These are phyloP conservation scores for Hylodesmum podocarpum DNA, from an alignment of 306 rosid genomes.

Conservation along the genomic window DNA sequence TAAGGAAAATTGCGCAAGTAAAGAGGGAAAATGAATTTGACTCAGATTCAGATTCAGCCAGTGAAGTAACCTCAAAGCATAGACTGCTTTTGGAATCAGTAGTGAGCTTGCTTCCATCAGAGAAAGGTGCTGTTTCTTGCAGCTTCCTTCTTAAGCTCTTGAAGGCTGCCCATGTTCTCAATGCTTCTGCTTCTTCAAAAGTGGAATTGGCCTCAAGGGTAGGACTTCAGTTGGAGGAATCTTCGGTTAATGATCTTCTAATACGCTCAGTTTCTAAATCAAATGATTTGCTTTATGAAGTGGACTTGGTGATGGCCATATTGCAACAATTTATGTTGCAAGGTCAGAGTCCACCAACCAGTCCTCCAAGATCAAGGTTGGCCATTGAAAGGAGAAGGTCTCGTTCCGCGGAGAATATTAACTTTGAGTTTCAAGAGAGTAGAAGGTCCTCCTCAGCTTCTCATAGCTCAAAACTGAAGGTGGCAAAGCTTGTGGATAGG, in stretches of 20 bases:
- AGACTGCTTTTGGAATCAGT: constrained; percentile 22
- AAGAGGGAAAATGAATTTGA: constrained; percentile 2
- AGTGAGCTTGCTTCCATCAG: constrained; percentile 24
- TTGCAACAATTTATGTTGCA: constrained; percentile 27
- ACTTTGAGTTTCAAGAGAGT: constrained; percentile 26
- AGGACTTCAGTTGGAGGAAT: constrained; percentile 30
- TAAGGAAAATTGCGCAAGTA: background rate
- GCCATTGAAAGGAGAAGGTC: constrained; percentile 19
- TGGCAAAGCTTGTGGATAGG: constrained; percentile 75
- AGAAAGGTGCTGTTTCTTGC: constrained; percentile 31
- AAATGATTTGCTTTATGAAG: constrained; percentile 2
- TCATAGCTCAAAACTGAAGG: constrained; percentile 51
- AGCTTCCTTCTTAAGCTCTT: constrained; percentile 30
- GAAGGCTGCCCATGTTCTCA: constrained; percentile 9
- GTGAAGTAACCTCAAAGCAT: background rate
- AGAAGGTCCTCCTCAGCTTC: constrained; percentile 30
- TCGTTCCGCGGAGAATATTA: constrained; percentile 21
- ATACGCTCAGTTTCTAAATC: constrained; percentile 17
- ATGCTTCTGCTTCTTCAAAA: constrained; percentile 27
- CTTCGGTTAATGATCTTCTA: constrained; percentile 23
- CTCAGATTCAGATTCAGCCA: constrained; percentile 24
- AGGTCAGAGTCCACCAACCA: constrained; percentile 33
- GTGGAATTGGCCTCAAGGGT: constrained; percentile 22
- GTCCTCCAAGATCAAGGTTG: constrained; percentile 30
- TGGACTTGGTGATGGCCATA: constrained; percentile 27